Conservation (phyloP, 257 asterid species). For the Striga asiatica region DNA sequence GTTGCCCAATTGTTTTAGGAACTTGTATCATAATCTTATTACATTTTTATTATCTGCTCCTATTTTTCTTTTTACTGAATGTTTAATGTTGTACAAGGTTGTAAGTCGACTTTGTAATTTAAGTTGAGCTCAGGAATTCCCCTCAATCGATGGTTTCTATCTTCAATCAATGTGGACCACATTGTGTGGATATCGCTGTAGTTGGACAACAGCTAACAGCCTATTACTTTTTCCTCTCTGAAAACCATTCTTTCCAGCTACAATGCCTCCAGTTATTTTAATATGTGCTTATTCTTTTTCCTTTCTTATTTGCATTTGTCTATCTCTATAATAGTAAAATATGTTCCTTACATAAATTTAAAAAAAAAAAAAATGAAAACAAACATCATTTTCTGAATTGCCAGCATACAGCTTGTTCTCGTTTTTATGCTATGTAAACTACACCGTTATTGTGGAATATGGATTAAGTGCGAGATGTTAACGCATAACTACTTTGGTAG, state of each 20-base stretch:
- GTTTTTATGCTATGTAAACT: not conserved
- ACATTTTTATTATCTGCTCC: no score
- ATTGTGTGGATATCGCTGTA: conserved; percentile 26
- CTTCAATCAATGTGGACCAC: conserved; percentile 36
- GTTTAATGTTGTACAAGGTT: conserved; percentile 3
- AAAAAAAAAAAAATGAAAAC: not conserved
- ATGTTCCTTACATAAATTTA: conserved; percentile 9
- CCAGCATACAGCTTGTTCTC: not conserved
- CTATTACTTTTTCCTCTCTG: conserved; percentile 15
- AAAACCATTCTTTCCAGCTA: conserved; percentile 28
- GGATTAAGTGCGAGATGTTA: not conserved
- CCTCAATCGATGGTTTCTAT: conserved; percentile 18
- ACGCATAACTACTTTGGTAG: not conserved
- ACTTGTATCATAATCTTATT: no score
- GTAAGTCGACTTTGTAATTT: no score
- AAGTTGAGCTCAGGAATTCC: no score
- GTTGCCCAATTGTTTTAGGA: no score
- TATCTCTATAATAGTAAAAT: not conserved
- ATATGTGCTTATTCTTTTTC: conserved; percentile 14
- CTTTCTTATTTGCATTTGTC: not conserved
- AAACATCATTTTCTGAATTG: not conserved
- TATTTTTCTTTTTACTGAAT: no score
- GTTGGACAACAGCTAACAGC: conserved; percentile 43
- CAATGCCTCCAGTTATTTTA: conserved; percentile 26
- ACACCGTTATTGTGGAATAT: not conserved